Evolutionary conservation across 257 asterid genomes (phyloP).

Genomic region (Orobanche coerulescens): DNA sequence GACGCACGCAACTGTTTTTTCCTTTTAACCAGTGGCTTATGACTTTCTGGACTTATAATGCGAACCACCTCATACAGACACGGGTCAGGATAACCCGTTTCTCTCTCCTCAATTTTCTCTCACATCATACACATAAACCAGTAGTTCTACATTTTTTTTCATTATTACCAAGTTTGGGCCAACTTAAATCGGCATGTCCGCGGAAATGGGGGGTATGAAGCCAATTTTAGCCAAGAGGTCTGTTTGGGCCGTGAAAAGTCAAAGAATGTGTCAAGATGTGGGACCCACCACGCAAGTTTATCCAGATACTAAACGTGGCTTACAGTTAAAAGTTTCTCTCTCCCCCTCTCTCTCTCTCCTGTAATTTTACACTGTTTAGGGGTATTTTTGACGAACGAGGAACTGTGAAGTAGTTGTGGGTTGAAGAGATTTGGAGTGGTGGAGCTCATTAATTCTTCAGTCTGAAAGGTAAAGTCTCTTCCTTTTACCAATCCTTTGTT

Average conservation of each 20-base stretch:
- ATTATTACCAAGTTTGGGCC: too few relatives aligned
- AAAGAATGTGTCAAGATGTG: not conserved
- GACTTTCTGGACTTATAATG: too few relatives aligned
- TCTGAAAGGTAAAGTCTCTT: constrained; percentile 38
- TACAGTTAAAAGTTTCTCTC: not conserved
- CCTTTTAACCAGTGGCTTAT: too few relatives aligned
- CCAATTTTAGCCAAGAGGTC: too few relatives aligned
- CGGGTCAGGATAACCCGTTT: too few relatives aligned
- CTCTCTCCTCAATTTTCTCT: too few relatives aligned
- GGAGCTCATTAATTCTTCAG: constrained; percentile 17
- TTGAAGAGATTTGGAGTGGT: constrained; percentile 10
- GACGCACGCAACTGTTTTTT: too few relatives aligned
- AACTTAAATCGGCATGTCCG: not conserved
- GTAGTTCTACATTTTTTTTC: too few relatives aligned
- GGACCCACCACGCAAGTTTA: not conserved
- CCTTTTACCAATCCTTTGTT: constrained; percentile 16
- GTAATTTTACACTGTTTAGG: not conserved
- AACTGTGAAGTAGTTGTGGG: constrained; percentile 24
- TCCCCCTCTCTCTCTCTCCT: not conserved
- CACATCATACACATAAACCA: too few relatives aligned
- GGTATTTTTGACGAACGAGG: constrained; percentile 11
- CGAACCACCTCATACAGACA: too few relatives aligned
- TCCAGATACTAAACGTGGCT: not conserved
- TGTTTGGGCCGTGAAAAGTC: not conserved
- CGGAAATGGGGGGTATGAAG: not conserved